phyloP scores from a whole-genome alignment of 352 stramenopile species.

The Globisporangium solare region DNA sequence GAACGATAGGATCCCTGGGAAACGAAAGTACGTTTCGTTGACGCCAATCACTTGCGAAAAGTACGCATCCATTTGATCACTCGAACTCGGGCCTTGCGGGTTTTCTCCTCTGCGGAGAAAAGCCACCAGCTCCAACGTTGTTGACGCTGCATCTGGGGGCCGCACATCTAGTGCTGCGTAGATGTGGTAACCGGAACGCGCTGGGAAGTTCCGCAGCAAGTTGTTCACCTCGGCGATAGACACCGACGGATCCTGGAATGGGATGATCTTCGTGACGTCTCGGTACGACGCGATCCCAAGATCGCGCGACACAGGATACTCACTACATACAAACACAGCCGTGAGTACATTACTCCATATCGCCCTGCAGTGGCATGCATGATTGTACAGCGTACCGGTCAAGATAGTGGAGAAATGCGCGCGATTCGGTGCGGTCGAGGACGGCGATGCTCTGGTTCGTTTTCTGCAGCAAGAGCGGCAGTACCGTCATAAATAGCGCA shows the following conservation, averaged over 20 bases:
- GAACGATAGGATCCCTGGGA: slow-evolving; percentile 49
- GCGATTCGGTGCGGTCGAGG: slow-evolving; percentile 45
- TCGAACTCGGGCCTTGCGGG: background rate
- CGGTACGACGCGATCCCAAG: slow-evolving; percentile 41
- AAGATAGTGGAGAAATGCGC: slow-evolving; percentile 44
- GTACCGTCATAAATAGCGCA: slow-evolving; percentile 37
- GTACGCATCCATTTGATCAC: slow-evolving; percentile 39
- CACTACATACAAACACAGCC: slow-evolving; percentile 19
- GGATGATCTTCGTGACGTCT: slow-evolving; percentile 35
- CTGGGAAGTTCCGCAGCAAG: slow-evolving; percentile 34
- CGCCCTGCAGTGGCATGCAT: background rate
- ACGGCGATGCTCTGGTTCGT: slow-evolving; percentile 53
- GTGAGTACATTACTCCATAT: slow-evolving; percentile 1
- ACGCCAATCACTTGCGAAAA: slow-evolving; percentile 15
- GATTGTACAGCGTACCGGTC: slow-evolving; percentile 17
- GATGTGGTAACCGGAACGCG: slow-evolving; percentile 25
- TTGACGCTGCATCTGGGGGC: slow-evolving; percentile 2
- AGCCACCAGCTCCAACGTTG: slow-evolving; percentile 28
- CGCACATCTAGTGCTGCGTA: slow-evolving; percentile 57
- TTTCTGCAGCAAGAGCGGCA: slow-evolving; percentile 50
- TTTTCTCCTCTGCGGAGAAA: slow-evolving; percentile 21
- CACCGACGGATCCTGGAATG: slow-evolving; percentile 26
- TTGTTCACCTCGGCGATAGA: slow-evolving; percentile 22
- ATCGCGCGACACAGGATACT: slow-evolving; percentile 35
- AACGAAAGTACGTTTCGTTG: slow-evolving; percentile 14